Evolutionary conservation across 2,329 filamentous ascomycete species (phyloP).

Genomic region (Sporothrix protearum): DNA sequence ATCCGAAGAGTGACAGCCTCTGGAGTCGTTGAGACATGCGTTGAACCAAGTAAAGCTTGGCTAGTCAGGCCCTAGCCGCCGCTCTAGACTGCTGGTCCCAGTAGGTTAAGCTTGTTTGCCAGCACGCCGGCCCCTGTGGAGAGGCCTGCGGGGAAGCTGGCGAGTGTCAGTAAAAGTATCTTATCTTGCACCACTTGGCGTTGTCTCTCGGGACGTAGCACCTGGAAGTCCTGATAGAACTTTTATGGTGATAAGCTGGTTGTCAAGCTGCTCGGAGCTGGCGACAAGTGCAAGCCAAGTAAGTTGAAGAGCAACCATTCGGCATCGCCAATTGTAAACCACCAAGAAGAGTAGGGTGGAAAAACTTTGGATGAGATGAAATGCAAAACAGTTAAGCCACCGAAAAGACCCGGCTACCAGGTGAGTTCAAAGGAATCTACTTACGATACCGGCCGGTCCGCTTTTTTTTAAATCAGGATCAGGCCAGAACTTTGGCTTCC

Average conservation of each 20-base stretch:
- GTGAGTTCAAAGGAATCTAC: background rate
- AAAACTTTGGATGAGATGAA: background rate
- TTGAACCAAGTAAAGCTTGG: background rate
- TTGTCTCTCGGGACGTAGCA: background rate
- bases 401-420: background rate
- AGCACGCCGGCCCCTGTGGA: background rate
- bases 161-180: background rate
- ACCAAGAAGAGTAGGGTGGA: background rate
- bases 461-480: background rate
- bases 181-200: too few relatives aligned
- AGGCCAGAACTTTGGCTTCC: background rate
- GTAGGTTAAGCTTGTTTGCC: background rate
- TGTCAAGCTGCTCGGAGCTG: background rate
- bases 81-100: background rate
- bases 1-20: background rate
- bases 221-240: background rate
- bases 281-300: background rate
- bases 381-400: background rate
- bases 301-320: background rate
- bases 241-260: background rate
- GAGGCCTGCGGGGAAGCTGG: background rate
- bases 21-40: background rate
- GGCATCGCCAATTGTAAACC: background rate
- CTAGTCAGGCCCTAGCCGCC: background rate
- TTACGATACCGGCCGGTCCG: background rate